These are phyloP conservation scores for Calonectria pseudoreteaudii DNA, from an alignment of 2,329 filamentous ascomycete species.

Conservation along the genomic window DNA sequence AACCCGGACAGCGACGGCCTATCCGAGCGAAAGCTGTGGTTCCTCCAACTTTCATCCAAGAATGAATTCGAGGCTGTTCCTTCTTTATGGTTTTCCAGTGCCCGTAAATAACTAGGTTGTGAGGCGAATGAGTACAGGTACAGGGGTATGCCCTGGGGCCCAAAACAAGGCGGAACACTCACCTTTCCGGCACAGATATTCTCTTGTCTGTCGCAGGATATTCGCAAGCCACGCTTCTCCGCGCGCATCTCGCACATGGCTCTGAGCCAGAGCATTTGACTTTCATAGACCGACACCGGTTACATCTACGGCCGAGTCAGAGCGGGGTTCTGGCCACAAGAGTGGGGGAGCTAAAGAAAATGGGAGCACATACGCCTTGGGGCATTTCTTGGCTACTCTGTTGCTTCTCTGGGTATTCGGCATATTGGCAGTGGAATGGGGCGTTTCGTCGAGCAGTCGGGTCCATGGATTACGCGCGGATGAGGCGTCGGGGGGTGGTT, in stretches of 20 bases:
- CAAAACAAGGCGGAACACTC: neutral
- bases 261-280: slow-evolving; percentile 42
- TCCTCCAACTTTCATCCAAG: neutral
- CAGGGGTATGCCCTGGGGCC: neutral
- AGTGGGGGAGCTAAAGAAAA: neutral
- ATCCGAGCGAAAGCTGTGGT: neutral
- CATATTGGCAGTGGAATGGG: slow-evolving; percentile 18
- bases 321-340: neutral
- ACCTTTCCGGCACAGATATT: slow-evolving; percentile 41
- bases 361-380: slow-evolving; percentile 35
- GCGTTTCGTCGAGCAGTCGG: neutral
- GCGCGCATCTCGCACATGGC: slow-evolving; percentile 39
- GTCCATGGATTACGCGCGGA: neutral
- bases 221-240: slow-evolving; percentile 38
- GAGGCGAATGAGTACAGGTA: neutral
- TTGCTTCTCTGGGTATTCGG: slow-evolving; percentile 25
- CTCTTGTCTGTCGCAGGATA: slow-evolving; percentile 41
- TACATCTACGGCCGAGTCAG: slow-evolving; percentile 29
- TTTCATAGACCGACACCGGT: slow-evolving; percentile 43
- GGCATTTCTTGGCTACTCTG: slow-evolving; percentile 38
- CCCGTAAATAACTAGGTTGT: slow-evolving; percentile 35
- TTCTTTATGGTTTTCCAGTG: slow-evolving; percentile 36
- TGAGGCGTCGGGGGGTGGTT: slow-evolving; percentile 35
- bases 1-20: neutral
- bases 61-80: neutral